These are phyloP conservation scores for Albophoma yamanashiensis DNA, from an alignment of 2,329 filamentous ascomycete species.

Conservation along the genomic window DNA sequence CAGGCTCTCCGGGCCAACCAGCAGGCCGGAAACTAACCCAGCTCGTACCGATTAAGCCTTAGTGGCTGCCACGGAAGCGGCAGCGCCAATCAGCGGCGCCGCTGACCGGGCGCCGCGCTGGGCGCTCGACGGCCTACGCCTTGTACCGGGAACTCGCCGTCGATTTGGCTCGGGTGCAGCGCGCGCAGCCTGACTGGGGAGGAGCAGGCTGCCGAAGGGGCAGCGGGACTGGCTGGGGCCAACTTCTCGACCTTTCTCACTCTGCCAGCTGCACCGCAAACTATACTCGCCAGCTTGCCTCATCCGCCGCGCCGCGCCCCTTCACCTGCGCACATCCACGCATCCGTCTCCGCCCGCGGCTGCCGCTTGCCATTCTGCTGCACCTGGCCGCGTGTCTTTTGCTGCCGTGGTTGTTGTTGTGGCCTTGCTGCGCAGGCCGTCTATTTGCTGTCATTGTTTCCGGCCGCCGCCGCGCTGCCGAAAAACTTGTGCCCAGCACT, in stretches of 20 bases:
- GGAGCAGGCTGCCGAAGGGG: background rate
- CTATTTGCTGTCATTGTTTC: background rate
- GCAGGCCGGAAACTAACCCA: slow-evolving; percentile 3
- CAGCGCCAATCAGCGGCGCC: background rate
- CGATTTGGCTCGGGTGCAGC: background rate
- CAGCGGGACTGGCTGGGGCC: background rate
- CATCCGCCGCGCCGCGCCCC: background rate
- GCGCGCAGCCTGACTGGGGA: background rate
- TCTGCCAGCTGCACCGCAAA: background rate
- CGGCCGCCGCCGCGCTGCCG: background rate
- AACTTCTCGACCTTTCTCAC: background rate
- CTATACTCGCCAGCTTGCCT: background rate
- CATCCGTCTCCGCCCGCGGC: background rate
- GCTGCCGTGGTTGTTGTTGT: background rate
- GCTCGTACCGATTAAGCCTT: slow-evolving; percentile 15
- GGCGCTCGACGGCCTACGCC: background rate
- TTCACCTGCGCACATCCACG: background rate
- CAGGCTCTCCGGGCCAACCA: slow-evolving; percentile 17
- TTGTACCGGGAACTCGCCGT: background rate
- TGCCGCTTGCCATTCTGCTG: background rate
- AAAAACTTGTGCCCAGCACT: background rate
- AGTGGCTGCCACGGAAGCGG: slow-evolving; percentile 10
- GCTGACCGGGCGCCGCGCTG: background rate
- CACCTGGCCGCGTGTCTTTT: background rate
- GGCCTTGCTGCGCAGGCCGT: background rate